Evolutionary conservation across 2,329 filamentous ascomycete species (phyloP).

Genomic region (Microdochium trichocladiopsis): DNA sequence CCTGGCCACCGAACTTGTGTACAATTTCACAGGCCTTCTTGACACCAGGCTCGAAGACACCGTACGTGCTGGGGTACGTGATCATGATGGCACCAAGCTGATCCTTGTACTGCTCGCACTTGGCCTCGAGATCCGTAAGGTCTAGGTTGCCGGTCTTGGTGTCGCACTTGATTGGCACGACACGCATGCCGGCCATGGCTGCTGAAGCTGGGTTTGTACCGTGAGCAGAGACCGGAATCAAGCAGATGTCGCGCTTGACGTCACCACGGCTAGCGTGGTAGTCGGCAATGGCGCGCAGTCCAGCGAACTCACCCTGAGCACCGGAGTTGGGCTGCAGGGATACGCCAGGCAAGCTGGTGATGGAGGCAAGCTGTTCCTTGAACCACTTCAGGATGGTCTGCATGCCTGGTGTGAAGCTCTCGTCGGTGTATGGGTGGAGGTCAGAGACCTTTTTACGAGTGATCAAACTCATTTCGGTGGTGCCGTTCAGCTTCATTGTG

Average conservation of each 20-base stretch:
- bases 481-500: slow-evolving; percentile 97
- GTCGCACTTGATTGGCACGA: slow-evolving; percentile 89
- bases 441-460: slow-evolving; percentile 69
- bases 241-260: slow-evolving; percentile 78
- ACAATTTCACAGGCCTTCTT: slow-evolving; percentile 81
- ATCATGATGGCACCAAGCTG: slow-evolving; percentile 92
- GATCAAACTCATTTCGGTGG: slow-evolving; percentile 85
- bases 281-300: slow-evolving; percentile 79
- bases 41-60: slow-evolving; percentile 86
- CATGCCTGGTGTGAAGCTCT: slow-evolving; percentile 61
- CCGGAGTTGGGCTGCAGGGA: slow-evolving; percentile 94
- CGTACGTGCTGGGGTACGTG: slow-evolving; percentile 92
- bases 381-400: slow-evolving; percentile 62
- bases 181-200: slow-evolving; percentile 92
- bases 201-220: slow-evolving; percentile 94
- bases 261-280: slow-evolving; percentile 64
- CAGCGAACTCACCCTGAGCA: slow-evolving; percentile 91
- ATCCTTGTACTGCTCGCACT: slow-evolving; percentile 81
- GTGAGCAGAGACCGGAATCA: slow-evolving; percentile 92
- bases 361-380: slow-evolving; percentile 67
- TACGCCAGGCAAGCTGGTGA: slow-evolving; percentile 85
- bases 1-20: slow-evolving; percentile 81
- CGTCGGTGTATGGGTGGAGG: slow-evolving; percentile 73
- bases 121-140: slow-evolving; percentile 74
- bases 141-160: slow-evolving; percentile 83